Percentiles rank a stretch among this genome's conserved stretches.
Evolutionary conservation across 352 stramenopile genomes (phyloP).

Genomic region (Salisapilia sapeloensis): DNA sequence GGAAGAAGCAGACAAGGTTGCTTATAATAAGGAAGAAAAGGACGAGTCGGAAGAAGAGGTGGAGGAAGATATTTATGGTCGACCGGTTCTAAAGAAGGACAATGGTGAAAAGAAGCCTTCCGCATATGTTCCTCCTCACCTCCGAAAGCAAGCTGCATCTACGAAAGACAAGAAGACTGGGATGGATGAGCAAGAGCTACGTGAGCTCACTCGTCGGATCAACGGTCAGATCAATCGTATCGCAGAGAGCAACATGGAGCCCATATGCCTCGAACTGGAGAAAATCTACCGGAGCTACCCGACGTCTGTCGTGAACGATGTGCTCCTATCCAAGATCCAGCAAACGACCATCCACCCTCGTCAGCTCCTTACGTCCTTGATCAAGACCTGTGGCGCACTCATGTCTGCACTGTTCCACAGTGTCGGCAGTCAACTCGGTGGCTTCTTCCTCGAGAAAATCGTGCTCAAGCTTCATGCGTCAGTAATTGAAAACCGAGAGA

Average conservation of each 20-base stretch:
- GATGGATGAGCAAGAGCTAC: constrained; percentile 57
- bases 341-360: constrained; percentile 39
- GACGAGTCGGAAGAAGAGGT: constrained; percentile 11
- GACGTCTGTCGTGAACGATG: constrained; percentile 52
- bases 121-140: constrained; percentile 75
- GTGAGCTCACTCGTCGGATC: constrained; percentile 51
- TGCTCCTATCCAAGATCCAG: constrained; percentile 53
- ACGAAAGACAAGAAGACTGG: constrained; percentile 15
- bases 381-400: constrained; percentile 51
- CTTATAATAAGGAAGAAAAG: constrained; percentile 9
- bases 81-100: constrained; percentile 32
- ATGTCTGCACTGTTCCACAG: constrained; percentile 60
- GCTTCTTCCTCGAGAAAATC: constrained; percentile 70
- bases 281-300: constrained; percentile 57
- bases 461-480: constrained; percentile 32
- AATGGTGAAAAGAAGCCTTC: constrained; percentile 22
- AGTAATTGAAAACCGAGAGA: constrained; percentile 7
- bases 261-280: constrained; percentile 62
- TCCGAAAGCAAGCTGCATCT: constrained; percentile 54
- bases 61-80: constrained; percentile 73
- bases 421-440: constrained; percentile 57
- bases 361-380: constrained; percentile 62
- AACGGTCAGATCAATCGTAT: constrained; percentile 86
- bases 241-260: constrained; percentile 85
- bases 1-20: constrained; percentile 9